phyloP scores from a whole-genome alignment of 306 rosid species.

The Dalbergia cultrata region DNA sequence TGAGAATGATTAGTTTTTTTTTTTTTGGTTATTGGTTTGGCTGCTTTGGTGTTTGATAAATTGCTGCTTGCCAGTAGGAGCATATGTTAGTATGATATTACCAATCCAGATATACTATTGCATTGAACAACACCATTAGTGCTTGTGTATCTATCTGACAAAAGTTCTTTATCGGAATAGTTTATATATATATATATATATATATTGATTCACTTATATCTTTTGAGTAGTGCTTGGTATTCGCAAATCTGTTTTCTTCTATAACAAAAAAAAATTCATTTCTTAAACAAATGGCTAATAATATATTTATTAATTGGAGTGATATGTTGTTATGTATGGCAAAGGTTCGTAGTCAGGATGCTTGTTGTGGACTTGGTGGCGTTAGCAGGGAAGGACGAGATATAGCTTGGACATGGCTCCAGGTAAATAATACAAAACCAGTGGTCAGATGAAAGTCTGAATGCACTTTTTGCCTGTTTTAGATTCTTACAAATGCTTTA shows the following conservation, averaged over 20 bases:
- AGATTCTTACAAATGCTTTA: too few species aligned
- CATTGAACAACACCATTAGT: background rate
- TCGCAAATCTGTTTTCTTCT: background rate
- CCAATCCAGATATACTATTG: background rate
- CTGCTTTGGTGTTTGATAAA: conserved; percentile 41
- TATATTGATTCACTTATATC: background rate
- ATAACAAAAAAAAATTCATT: background rate
- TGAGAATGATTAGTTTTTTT: background rate
- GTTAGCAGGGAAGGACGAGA: conserved; percentile 76
- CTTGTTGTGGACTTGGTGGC: conserved; percentile 64
- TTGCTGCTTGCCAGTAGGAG: background rate
- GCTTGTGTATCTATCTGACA: background rate
- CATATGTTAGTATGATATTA: background rate
- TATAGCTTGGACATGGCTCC: conserved; percentile 85
- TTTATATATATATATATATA: too few species aligned
- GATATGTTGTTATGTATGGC: conserved; percentile 41
- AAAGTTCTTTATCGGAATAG: background rate
- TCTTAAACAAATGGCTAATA: background rate
- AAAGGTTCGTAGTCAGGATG: conserved; percentile 91
- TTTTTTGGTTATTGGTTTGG: background rate
- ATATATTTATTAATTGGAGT: conserved; percentile 25
- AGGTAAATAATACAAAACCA: conserved; percentile 59
- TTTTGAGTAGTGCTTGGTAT: background rate
- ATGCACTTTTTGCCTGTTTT: too few species aligned
- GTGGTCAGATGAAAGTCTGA: too few species aligned